Percentiles rank a stretch among this genome's conserved stretches.
Evolutionary conservation across 345 rosid species (phyloP).

Genomic region (Eucalyptus tenuipes): DNA sequence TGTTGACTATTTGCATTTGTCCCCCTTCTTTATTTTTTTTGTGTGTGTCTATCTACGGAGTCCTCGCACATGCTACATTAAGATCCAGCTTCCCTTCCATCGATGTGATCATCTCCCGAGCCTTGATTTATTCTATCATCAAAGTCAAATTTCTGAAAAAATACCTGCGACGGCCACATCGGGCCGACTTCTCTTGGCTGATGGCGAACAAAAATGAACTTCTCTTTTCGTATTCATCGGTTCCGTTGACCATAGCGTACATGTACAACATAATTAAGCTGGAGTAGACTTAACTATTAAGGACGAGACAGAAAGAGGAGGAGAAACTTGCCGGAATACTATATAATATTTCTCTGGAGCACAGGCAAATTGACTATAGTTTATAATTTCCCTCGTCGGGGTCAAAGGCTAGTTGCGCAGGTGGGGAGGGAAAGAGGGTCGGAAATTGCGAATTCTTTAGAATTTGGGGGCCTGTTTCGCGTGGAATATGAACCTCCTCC

Average conservation of each 20-base stretch:
- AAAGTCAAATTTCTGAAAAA: background rate
- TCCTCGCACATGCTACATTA: background rate
- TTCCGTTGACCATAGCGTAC: background rate
- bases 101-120: background rate
- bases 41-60: too few species aligned
- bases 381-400: background rate
- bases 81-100: background rate
- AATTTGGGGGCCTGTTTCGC: background rate
- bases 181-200: background rate
- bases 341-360: background rate
- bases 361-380: background rate
- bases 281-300: background rate
- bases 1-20: background rate
- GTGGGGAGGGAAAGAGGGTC: background rate
- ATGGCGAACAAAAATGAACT: background rate
- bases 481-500: background rate
- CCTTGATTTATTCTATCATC: background rate
- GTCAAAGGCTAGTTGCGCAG: background rate
- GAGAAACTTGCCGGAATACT: background rate
- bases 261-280: background rate
- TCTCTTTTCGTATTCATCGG: background rate
- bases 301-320: background rate
- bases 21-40: background rate
- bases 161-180: background rate
- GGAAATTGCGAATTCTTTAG: background rate